Percentiles rank a stretch among this genome's conserved stretches.
phyloP scores from a whole-genome alignment of 2,329 filamentous ascomycete species.

The Diplodia corticola region DNA sequence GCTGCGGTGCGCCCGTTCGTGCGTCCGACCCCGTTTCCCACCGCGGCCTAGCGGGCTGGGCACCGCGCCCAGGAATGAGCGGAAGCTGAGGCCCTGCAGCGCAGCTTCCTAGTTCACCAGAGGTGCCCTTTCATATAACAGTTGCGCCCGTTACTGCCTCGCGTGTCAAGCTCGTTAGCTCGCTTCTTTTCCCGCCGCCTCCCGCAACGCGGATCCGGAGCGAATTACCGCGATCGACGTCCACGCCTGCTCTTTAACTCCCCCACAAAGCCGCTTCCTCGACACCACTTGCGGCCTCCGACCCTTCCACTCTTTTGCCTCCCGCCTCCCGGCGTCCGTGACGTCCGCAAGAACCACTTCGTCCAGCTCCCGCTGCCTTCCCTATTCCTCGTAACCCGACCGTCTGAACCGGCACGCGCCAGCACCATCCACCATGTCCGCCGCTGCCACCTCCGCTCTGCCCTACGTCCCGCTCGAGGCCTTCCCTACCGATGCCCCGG shows the following conservation, averaged over 20 bases:
- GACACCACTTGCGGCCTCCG: neutral
- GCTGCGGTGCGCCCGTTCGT: conserved; percentile 10
- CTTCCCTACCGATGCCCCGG: conserved; percentile 58
- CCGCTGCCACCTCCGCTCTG: conserved; percentile 34
- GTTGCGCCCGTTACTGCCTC: conserved; percentile 15
- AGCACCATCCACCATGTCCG: conserved; percentile 29
- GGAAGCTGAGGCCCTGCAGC: neutral
- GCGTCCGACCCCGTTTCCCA: neutral
- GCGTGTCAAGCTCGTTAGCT: conserved; percentile 14
- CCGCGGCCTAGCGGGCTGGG: neutral
- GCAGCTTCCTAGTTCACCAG: neutral
- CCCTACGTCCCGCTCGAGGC: conserved; percentile 38
- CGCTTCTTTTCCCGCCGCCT: conserved; percentile 8
- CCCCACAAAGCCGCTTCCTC: conserved; percentile 1
- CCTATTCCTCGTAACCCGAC: neutral
- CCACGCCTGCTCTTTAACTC: conserved; percentile 14
- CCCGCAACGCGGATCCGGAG: conserved; percentile 14
- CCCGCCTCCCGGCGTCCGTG: conserved; percentile 3
- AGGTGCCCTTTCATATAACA: conserved; percentile 7
- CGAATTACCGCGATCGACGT: conserved; percentile 11
- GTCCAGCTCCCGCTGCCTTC: neutral
- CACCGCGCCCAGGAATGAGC: neutral
- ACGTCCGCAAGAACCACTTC: neutral
- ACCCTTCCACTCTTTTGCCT: conserved; percentile 4
- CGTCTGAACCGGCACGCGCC: conserved; percentile 9